Base-by-base conservation (phyloP, 1,284 basidiomycete species). In the Vanrija pseudolonga region DNA sequence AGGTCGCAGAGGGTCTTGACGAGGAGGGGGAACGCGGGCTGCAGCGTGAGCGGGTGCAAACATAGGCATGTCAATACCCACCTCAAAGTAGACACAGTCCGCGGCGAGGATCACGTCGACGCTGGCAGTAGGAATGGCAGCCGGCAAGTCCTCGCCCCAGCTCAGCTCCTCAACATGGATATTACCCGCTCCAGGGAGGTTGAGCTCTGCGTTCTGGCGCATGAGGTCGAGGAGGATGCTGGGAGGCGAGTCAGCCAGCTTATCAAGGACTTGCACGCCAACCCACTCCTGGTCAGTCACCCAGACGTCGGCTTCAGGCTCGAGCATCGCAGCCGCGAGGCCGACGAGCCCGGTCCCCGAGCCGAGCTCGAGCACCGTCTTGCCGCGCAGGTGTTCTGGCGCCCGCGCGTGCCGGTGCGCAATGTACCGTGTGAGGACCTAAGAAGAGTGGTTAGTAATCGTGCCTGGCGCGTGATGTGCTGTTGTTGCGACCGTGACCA, bases 71-170 rank as follows among this genome's bases (percentile, higher is more conserved):
- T 4, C 9, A 2, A 17, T 2, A 53, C 67, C 37, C 18, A 74
- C 69, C 66, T 96, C 93, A 63, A 91, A 90, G 76, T 97, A 97
- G 6, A 97, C 91, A 67, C 93, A 97, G 70, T 97, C 93, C 1
- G 91, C 90, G 1, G 88, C 89, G 6, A 93, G 80, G 53, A 93
- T 80, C 23, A 95, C 59, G 5, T 77, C 51, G 8, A 47, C 53
- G 12, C 12, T 12, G 0, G 69, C 58, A 4, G 47, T 39, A 19
- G 51, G 80, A 20, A 75, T 56, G 4, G 50, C 43, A 1, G 64
- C 39, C 6, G 74, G 73, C 32, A 79, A 55, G 24, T 67, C 55
- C 50, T 71, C 66, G 18, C 77, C 78, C 77, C 90, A 94, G 70
- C 89, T 86, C 32, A 91, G 80, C 74, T 92, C 88, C 20, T 80